Percentiles rank a stretch among this genome's conserved stretches.
These are phyloP conservation scores for Xerocomellus intermedius DNA, from an alignment of 768 basidiomycete species.

Conservation along the genomic window DNA sequence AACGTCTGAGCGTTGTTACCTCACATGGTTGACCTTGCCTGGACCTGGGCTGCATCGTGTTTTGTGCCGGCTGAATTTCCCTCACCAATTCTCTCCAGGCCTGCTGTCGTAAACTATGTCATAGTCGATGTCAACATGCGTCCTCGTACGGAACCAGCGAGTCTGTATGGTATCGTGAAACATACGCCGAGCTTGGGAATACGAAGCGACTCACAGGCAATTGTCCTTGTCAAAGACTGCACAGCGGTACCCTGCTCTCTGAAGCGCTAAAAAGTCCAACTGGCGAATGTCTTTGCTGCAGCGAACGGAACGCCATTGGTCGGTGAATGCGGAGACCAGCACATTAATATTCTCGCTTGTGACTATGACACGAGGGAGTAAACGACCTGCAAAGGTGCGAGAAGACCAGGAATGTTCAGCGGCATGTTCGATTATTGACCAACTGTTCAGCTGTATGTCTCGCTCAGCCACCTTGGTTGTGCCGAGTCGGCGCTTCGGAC, in stretches of 20 bases:
- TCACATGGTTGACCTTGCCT: slow-evolving; percentile 47
- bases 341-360: slow-evolving; percentile 48
- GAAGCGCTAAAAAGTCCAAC: slow-evolving; percentile 72
- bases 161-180: slow-evolving; percentile 67
- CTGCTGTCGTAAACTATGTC: slow-evolving; percentile 41
- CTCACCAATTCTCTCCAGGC: slow-evolving; percentile 78
- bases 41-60: slow-evolving; percentile 73
- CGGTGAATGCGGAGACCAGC: slow-evolving; percentile 1
- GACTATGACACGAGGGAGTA: slow-evolving; percentile 63
- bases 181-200: too few species aligned
- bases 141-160: slow-evolving; percentile 61
- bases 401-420: slow-evolving; percentile 67
- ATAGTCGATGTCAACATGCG: not conserved
- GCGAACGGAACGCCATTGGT: slow-evolving; percentile 13
- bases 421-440: slow-evolving; percentile 48
- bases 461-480: not conserved
- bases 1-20: not conserved
- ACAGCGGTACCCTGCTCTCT: slow-evolving; percentile 77
- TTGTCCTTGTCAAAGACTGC: slow-evolving; percentile 98
- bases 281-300: slow-evolving; percentile 78
- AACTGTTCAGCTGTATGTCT: not conserved
- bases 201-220: slow-evolving; percentile 66
- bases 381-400: slow-evolving; percentile 70
- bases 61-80: slow-evolving; percentile 87
- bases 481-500: too few species aligned